Evolutionary conservation across 257 asterid genomes (phyloP), one percentile per base, ranked within the genome.

Genomic region (Euphrasia confusa): DNA sequence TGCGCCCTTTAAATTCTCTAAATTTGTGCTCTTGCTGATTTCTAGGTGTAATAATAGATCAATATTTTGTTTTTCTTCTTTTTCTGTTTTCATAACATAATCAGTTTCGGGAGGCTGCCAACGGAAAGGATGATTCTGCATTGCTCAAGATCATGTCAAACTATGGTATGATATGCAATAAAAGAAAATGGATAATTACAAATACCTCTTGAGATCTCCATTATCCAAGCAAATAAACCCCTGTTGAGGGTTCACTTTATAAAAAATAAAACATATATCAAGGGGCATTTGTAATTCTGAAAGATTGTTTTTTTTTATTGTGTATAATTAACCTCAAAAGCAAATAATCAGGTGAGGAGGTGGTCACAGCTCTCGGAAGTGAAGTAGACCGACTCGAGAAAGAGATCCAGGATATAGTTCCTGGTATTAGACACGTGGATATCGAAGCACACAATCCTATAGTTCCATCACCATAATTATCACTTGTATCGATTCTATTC

Each of bases 371-470:
- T 64, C 82, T 89, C 28, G 99, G 99, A 62, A 86, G 94, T 65
- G 99, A 92, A 77, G 97, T 92, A 15, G 97, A 92, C 74, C 83
- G 99, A 57, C 85, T 92, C 2, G 99, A 92, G 49, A 86, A 85
- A 63, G 99, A 92, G 85, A 92, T 92, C 62, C 97, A 92, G 69
- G 86, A 75, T 48, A 77, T 92, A 21, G 96, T 92, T 66, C 99
- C 99, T 3, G 99, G 99, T 18, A 92, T 92, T 44, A 80, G 75
- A 81, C 99, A 92, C 35, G 93, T 89, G 4, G 99, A 89, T 70
- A 92, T 92, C 39, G 99, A 92, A 71, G 97, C 99, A 21, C 97
- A 92, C 80, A 89, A 87, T 60, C 99, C 99, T 26, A 78, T 81
- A 64, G 68, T 74, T 35, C 81, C 92, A 32, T 35, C 79, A 12